phyloP scores from a whole-genome alignment of 768 basidiomycete genomes.

The Suillus lakei region DNA sequence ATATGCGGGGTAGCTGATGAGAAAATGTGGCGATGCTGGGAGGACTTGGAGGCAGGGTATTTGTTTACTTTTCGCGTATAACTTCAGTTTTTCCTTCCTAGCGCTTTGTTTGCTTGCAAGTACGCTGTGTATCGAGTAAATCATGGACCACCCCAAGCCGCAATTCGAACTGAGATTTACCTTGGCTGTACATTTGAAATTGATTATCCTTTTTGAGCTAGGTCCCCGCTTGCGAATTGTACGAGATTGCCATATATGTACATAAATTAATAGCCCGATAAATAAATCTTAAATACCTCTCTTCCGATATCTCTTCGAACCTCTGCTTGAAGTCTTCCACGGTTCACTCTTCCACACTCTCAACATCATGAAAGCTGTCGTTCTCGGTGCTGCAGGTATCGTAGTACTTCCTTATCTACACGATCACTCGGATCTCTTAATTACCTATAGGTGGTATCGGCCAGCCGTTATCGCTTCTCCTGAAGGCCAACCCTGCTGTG shows the following conservation, averaged over 20 bases:
- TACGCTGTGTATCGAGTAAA: background rate
- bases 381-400: slow-evolving; percentile 93
- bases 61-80: background rate
- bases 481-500: slow-evolving; percentile 84
- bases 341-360: slow-evolving; percentile 11
- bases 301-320: slow-evolving; percentile 4
- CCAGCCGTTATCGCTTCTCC: slow-evolving; percentile 90
- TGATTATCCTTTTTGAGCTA: slow-evolving; percentile 3
- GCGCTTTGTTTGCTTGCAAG: background rate
- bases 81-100: background rate
- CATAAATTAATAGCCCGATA: background rate
- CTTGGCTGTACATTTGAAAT: background rate
- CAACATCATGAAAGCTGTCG: slow-evolving; percentile 73
- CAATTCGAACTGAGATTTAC: background rate
- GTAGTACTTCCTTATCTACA: slow-evolving; percentile 15
- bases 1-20: background rate
- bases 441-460: slow-evolving; percentile 83
- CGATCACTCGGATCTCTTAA: slow-evolving; percentile 7
- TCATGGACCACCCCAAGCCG: background rate
- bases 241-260: background rate
- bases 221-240: background rate
- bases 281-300: background rate
- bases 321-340: slow-evolving; percentile 4
- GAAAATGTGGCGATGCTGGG: background rate
- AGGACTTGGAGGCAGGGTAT: background rate